Evolutionary conservation across 495 filamentous ascomycete genomes (phyloP), one percentile per base, ranked within the genome.

Genomic region (Pyrenopolyporus hunteri): DNA sequence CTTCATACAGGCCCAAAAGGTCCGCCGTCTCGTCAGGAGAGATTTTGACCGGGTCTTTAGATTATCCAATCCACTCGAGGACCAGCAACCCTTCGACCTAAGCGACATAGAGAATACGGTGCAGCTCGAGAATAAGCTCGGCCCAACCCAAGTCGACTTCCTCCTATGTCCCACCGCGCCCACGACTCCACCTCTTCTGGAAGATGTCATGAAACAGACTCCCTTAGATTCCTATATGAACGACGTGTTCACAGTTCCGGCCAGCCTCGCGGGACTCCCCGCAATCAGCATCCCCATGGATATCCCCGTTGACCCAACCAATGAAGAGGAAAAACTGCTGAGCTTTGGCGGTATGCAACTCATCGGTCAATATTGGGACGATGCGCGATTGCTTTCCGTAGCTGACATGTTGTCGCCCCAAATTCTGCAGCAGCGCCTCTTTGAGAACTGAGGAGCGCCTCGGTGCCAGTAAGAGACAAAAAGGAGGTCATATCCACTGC

Each of bases 231-330:
- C 83, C 1, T 98, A 96, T 68, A 87, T 89, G 74, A 96, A 91
- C 64, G 94, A 99, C 76, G 90, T 97, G 10, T 90, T 97, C 72
- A 98, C 94, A 0, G 94, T 98, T 6, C 94, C 94, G 10, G 92
- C 95, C 16, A 97, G 90, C 68, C 73, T 99, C 57, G 95, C 94
- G 4, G 95, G 94, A 2, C 76, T 99, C 28, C 94, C 94, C 8
- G 90, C 93, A 13, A 83, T 96, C 35, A 96, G 90, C 63, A 78
- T 98, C 8, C 95, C 94, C 3, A 82, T 93, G 44, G 61, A 61
- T 45, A 67, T 73, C 3, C 64, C 66, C 1, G 66, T 70, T 22
- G 68, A 71, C 6, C 53, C 70, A 3, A 47, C 63, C 4, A 70
- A 73, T 9, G 64, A 62, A 5, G 62, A 72, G 33, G 64, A 59